phyloP scores from a whole-genome alignment of 768 basidiomycete species.

The Trametes maxima region DNA sequence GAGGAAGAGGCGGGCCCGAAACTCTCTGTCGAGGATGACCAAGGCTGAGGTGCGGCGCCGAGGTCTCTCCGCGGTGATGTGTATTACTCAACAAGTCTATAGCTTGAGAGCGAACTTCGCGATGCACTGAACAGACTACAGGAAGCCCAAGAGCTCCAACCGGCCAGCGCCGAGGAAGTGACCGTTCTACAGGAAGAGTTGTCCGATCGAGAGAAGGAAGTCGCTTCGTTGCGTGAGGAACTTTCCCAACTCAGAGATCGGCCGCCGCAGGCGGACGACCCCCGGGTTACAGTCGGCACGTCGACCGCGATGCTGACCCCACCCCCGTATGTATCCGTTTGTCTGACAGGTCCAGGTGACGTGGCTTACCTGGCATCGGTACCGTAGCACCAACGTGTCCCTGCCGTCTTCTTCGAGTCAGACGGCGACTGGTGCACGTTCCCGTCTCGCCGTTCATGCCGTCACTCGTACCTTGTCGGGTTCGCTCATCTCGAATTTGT shows the following conservation, averaged over 20 bases:
- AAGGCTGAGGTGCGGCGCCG: constrained; percentile 43
- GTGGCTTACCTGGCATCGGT: background rate
- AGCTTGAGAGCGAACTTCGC: constrained; percentile 37
- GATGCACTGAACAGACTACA: constrained; percentile 31
- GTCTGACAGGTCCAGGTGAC: background rate
- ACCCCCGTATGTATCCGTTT: constrained; percentile 1
- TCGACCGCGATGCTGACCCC: constrained; percentile 20
- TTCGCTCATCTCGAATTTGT: constrained; percentile 47
- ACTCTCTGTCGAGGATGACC: constrained; percentile 38
- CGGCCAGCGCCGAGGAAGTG: constrained; percentile 34
- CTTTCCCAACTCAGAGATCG: constrained; percentile 12
- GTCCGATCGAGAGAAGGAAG: constrained; percentile 5
- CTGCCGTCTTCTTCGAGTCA: constrained; percentile 8
- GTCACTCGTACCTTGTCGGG: constrained; percentile 49
- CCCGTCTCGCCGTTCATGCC: constrained; percentile 11
- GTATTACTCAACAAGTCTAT: background rate
- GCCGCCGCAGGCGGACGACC: background rate
- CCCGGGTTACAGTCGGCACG: constrained; percentile 10
- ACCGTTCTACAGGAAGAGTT: constrained; percentile 31
- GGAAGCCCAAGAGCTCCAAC: constrained; percentile 33
- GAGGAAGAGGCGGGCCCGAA: constrained; percentile 25
- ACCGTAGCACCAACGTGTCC: constrained; percentile 6
- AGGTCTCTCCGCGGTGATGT: background rate
- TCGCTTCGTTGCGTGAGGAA: constrained; percentile 11
- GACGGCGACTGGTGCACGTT: constrained; percentile 1